phyloP scores from a whole-genome alignment of 2,329 filamentous ascomycete genomes.

The Neurospora sp. region DNA sequence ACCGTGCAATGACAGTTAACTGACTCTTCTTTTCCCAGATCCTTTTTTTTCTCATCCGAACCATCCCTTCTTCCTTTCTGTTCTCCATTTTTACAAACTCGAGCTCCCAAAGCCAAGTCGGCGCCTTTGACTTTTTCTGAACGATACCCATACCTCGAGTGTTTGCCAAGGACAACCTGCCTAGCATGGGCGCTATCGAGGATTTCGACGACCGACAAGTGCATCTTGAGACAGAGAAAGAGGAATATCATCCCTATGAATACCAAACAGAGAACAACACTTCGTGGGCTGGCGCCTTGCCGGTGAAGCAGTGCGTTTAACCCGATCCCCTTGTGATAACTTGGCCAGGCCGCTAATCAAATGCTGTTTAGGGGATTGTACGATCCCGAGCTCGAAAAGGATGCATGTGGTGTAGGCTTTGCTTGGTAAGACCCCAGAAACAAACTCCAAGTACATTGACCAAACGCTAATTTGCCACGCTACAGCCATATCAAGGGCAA shows the following conservation, averaged over 20 bases:
- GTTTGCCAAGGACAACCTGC: slow-evolving; percentile 32
- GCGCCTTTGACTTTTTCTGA: neutral
- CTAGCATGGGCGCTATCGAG: slow-evolving; percentile 58
- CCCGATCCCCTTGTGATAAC: neutral
- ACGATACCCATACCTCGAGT: slow-evolving; percentile 3
- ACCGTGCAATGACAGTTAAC: neutral
- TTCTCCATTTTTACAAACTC: neutral
- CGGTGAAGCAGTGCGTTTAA: slow-evolving; percentile 70
- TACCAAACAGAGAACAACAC: slow-evolving; percentile 78
- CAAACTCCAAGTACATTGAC: neutral
- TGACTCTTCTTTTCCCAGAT: neutral
- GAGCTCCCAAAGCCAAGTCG: slow-evolving; percentile 1
- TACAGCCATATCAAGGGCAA: slow-evolving; percentile 91
- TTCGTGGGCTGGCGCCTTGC: slow-evolving; percentile 90
- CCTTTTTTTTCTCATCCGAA: neutral
- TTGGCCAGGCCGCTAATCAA: slow-evolving; percentile 9
- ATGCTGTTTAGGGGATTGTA: slow-evolving; percentile 60
- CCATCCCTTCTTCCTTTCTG: neutral
- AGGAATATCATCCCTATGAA: slow-evolving; percentile 62
- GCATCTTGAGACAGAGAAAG: slow-evolving; percentile 48
- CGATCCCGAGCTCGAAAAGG: slow-evolving; percentile 91
- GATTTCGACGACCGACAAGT: slow-evolving; percentile 61
- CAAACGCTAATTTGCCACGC: slow-evolving; percentile 7
- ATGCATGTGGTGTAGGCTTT: slow-evolving; percentile 99
- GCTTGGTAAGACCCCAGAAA: slow-evolving; percentile 58